A percentile compares a stretch with the other conserved stretches of the same genome.
Conservation (phyloP, 176 grass and related monocot species). For the bread wheat (Triticum aestivum) region DNA sequence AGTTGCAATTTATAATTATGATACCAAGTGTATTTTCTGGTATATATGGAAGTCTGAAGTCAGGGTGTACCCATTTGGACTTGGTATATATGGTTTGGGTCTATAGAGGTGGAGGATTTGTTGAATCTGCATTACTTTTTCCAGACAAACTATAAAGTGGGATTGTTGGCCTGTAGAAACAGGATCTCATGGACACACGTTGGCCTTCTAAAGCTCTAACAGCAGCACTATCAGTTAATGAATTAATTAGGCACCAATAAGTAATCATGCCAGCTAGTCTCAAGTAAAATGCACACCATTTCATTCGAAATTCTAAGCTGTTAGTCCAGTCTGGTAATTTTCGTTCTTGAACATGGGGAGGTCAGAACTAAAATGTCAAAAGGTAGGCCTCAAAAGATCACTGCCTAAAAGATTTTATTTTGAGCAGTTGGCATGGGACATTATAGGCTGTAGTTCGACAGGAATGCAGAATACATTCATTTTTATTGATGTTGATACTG, state of each 20-base stretch:
- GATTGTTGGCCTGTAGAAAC: not conserved
- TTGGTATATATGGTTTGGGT: conserved; percentile 23
- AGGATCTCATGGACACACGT: not conserved
- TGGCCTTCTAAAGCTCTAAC: not conserved
- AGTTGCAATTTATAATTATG: not conserved
- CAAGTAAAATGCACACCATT: not conserved
- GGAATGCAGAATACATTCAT: not conserved
- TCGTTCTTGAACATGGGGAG: not conserved
- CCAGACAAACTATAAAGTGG: not conserved
- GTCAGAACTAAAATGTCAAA: not conserved
- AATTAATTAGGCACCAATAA: conserved; percentile 8
- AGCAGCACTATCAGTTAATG: not conserved
- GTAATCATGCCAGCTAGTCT: not conserved
- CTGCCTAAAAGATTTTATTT: not conserved
- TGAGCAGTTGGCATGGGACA: not conserved
- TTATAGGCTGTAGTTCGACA: not conserved
- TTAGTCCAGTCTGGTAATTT: not conserved
- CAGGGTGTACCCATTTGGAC: not conserved
- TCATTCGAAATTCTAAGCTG: not conserved
- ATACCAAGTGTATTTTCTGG: not conserved
- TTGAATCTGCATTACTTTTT: conserved; percentile 8
- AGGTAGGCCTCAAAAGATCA: not conserved
- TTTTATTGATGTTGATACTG: not conserved
- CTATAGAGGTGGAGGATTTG: not conserved
- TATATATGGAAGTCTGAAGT: not conserved